Percentiles rank a stretch among this genome's conserved stretches.
Evolutionary conservation across 2,329 filamentous ascomycete species (phyloP).

Genomic region (Penicillium sp.): DNA sequence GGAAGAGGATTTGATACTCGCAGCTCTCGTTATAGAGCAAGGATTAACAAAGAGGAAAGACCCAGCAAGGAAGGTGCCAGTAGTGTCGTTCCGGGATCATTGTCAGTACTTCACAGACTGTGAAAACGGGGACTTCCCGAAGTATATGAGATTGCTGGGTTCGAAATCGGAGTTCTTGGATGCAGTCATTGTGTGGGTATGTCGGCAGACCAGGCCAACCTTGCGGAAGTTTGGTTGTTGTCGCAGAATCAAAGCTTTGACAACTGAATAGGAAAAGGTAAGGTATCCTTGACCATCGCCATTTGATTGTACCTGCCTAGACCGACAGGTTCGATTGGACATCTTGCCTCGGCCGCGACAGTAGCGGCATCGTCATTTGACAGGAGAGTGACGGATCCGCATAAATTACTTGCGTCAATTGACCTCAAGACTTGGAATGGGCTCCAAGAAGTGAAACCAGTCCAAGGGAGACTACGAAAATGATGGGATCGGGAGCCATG

Average conservation of each 20-base stretch:
- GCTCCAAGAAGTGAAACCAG: slow-evolving; percentile 10
- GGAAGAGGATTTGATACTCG: slow-evolving; percentile 44
- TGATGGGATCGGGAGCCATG: slow-evolving; percentile 6
- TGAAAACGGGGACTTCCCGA: slow-evolving; percentile 36
- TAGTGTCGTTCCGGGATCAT: slow-evolving; percentile 44
- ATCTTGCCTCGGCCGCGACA: slow-evolving; percentile 49
- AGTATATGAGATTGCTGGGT: slow-evolving; percentile 45
- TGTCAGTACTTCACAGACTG: slow-evolving; percentile 43
- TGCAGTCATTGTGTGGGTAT: slow-evolving; percentile 51
- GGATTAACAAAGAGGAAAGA: slow-evolving; percentile 36
- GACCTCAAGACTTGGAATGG: slow-evolving; percentile 12
- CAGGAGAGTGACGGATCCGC: slow-evolving; percentile 47
- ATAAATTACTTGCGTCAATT: slow-evolving; percentile 31
- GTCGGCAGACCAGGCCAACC: slow-evolving; percentile 40
- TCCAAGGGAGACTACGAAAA: neutral
- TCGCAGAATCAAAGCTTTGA: slow-evolving; percentile 51
- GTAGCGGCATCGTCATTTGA: slow-evolving; percentile 51
- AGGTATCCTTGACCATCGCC: neutral
- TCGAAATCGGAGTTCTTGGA: slow-evolving; percentile 44
- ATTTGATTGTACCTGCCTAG: too few species aligned
- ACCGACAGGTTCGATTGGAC: slow-evolving; percentile 44
- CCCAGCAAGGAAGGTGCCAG: slow-evolving; percentile 38
- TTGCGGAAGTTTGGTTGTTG: slow-evolving; percentile 48
- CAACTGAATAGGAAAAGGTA: slow-evolving; percentile 31
- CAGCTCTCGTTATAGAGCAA: slow-evolving; percentile 42